Percentiles rank a stretch among this genome's conserved stretches.
phyloP scores from a whole-genome alignment of 2,329 filamentous ascomycete species.

The Fusarium austroafricanum region DNA sequence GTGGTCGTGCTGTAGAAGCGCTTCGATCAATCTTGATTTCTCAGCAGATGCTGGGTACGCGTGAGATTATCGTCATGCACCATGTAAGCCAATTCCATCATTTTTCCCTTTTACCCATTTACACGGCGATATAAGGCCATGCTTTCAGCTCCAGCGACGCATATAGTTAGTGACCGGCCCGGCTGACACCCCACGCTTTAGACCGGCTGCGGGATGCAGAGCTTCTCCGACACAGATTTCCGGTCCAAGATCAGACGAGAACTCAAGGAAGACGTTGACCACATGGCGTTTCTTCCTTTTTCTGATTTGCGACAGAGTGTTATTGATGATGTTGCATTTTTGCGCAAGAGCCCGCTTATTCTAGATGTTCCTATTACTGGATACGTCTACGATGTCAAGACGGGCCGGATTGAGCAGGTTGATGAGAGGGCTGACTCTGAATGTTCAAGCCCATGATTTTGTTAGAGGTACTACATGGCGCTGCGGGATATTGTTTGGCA shows the following conservation, averaged over 20 bases:
- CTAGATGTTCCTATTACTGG: slow-evolving; percentile 73
- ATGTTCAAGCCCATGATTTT: slow-evolving; percentile 22
- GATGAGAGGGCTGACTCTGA: slow-evolving; percentile 27
- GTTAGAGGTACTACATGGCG: background rate
- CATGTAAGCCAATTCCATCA: slow-evolving; percentile 55
- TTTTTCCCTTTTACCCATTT: background rate
- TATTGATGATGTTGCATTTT: slow-evolving; percentile 71
- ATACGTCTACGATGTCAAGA: slow-evolving; percentile 84
- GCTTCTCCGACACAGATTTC: slow-evolving; percentile 70
- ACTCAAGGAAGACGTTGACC: slow-evolving; percentile 62
- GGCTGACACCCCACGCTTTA: slow-evolving; percentile 39
- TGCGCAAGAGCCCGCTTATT: slow-evolving; percentile 70
- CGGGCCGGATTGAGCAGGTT: slow-evolving; percentile 63
- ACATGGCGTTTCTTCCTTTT: slow-evolving; percentile 75
- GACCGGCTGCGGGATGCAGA: slow-evolving; percentile 70
- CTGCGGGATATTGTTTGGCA: background rate
- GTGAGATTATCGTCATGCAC: slow-evolving; percentile 79
- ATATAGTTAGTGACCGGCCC: slow-evolving; percentile 26
- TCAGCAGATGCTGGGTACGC: slow-evolving; percentile 80
- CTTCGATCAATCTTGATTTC: slow-evolving; percentile 82
- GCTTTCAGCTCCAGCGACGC: background rate
- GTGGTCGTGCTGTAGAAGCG: slow-evolving; percentile 74
- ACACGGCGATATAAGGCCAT: slow-evolving; percentile 3
- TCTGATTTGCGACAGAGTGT: slow-evolving; percentile 72
- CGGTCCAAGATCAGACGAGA: slow-evolving; percentile 68